Percentiles rank a stretch among this genome's conserved stretches.
These are phyloP conservation scores for Uronychia binucleata DNA, from an alignment of 73 alveolate genomes.

Conservation along the genomic window DNA sequence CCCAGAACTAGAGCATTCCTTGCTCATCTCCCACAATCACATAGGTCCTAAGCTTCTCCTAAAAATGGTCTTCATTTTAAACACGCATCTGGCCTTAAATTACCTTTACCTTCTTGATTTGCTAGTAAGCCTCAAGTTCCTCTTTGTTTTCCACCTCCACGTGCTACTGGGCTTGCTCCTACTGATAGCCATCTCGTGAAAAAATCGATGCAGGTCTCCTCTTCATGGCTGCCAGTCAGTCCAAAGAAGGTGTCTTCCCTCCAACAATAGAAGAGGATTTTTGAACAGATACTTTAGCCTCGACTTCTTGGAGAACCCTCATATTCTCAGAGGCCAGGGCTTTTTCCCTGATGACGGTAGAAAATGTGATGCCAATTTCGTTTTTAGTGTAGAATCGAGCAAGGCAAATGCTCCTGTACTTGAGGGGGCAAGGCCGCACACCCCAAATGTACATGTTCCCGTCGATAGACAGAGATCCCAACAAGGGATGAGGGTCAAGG, in stretches of 20 bases:
- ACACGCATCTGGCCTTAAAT: no score
- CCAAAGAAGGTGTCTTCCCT: no score
- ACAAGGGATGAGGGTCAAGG: conserved; percentile 88
- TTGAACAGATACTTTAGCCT: background rate
- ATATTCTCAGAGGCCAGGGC: background rate
- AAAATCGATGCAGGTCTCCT: no score
- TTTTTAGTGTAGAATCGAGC: background rate
- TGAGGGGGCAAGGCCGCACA: conserved; percentile 49
- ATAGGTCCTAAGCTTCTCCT: no score
- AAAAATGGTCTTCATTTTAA: no score
- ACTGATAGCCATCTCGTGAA: no score
- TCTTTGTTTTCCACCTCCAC: background rate
- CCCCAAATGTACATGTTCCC: conserved; percentile 76
- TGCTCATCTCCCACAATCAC: conserved; percentile 41
- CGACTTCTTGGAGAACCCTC: conserved; percentile 4
- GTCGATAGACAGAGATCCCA: conserved; percentile 75
- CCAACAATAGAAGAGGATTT: background rate
- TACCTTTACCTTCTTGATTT: background rate
- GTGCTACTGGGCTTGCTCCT: no score
- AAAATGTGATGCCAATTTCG: conserved; percentile 3
- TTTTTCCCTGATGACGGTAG: background rate
- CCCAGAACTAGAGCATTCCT: conserved; percentile 42
- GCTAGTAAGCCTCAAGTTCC: background rate
- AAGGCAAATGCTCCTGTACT: conserved; percentile 1
- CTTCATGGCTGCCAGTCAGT: no score